phyloP scores from a whole-genome alignment of 352 stramenopile species.

The Phytophthora ramorum region DNA sequence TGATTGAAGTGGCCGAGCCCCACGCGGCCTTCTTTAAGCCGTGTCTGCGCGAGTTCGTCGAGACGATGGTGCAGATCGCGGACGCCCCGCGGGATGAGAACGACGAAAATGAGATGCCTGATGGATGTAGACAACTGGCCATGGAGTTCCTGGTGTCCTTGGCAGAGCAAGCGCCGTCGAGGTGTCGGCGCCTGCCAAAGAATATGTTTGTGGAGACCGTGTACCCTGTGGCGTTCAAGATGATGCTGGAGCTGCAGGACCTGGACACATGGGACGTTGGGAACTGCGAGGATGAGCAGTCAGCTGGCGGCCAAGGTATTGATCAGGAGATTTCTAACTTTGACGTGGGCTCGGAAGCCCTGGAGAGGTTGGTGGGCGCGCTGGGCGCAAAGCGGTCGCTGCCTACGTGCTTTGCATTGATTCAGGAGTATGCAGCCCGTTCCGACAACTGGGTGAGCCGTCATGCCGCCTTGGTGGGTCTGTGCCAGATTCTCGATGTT shows the following conservation, averaged over 20 bases:
- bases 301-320: constrained; percentile 41
- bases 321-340: constrained; percentile 88
- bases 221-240: constrained; percentile 82
- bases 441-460: constrained; percentile 76
- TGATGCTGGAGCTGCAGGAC: constrained; percentile 87
- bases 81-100: constrained; percentile 47
- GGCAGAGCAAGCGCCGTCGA: constrained; percentile 67
- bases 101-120: constrained; percentile 41
- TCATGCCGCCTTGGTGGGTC: constrained; percentile 77
- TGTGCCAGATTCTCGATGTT: constrained; percentile 87
- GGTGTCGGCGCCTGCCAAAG: constrained; percentile 74
- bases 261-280: constrained; percentile 72
- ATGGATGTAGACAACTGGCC: constrained; percentile 78
- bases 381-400: constrained; percentile 78
- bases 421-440: constrained; percentile 74
- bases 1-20: constrained; percentile 83
- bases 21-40: constrained; percentile 79
- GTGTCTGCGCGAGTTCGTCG: constrained; percentile 60
- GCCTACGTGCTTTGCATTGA: constrained; percentile 77
- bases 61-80: constrained; percentile 79
- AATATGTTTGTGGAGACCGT: constrained; percentile 79
- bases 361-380: constrained; percentile 73
- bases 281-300: constrained; percentile 75
- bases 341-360: constrained; percentile 83
- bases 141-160: constrained; percentile 89